phyloP scores from a whole-genome alignment of 2,329 filamentous ascomycete genomes.

The Colletotrichum filicis region DNA sequence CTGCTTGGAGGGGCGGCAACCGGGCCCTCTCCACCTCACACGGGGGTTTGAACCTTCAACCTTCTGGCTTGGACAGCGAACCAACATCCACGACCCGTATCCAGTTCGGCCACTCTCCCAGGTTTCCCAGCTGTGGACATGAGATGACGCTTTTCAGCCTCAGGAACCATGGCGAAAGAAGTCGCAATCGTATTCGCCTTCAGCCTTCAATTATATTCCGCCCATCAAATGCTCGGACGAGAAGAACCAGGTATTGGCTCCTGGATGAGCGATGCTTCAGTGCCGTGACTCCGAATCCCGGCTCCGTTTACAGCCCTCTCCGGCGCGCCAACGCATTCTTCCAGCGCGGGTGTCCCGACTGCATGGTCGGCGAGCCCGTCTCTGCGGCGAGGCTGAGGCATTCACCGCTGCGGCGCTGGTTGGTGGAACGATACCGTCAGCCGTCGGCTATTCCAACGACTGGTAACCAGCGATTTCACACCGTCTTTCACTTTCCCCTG shows the following conservation, averaged over 20 bases:
- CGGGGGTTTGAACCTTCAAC: background rate
- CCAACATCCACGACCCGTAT: constrained; percentile 1
- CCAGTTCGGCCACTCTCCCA: constrained; percentile 9
- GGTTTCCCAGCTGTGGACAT: background rate
- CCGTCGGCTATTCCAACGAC: constrained; percentile 5
- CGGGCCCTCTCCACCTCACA: constrained; percentile 3
- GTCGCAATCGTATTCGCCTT: background rate
- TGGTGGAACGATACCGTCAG: constrained; percentile 10
- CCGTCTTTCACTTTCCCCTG: constrained; percentile 17
- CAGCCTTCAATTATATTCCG: background rate
- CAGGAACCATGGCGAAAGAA: background rate
- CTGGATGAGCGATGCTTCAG: background rate
- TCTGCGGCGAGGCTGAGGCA: constrained; percentile 18
- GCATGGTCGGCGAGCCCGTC: constrained; percentile 16
- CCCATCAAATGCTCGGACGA: background rate
- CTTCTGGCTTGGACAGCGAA: constrained; percentile 19
- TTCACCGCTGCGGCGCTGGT: background rate
- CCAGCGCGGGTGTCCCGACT: constrained; percentile 10
- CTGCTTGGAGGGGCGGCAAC: constrained; percentile 11
- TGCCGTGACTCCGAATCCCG: constrained; percentile 10
- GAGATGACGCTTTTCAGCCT: constrained; percentile 17
- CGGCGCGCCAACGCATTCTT: background rate
- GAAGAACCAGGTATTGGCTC: background rate
- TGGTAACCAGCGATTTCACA: constrained; percentile 1
- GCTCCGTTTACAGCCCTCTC: constrained; percentile 9